Percentiles rank a stretch among this genome's conserved stretches.
phyloP scores from a whole-genome alignment of 139 green algal genomes.

The Chlamydomonas incerta region DNA sequence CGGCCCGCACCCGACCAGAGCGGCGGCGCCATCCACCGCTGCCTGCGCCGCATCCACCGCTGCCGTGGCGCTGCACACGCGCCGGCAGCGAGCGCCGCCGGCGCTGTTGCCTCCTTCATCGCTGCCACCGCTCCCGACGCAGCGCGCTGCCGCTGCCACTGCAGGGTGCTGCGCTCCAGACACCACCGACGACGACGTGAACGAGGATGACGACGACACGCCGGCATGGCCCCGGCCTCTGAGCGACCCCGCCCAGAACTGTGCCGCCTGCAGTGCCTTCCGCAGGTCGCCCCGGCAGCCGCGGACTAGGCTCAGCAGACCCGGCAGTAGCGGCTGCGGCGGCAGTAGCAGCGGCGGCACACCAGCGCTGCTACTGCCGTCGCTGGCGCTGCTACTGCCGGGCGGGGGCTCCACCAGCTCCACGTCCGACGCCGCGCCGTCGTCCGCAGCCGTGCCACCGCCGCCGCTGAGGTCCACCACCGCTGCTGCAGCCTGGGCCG shows the following conservation, averaged over 20 bases:
- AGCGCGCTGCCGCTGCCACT: too few relatives aligned
- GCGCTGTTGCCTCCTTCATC: too few relatives aligned
- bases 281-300: slow-evolving; percentile 23
- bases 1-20: not conserved
- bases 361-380: not conserved
- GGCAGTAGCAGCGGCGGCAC: not conserved
- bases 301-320: slow-evolving; percentile 10
- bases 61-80: too few relatives aligned
- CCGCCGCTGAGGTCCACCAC: not conserved
- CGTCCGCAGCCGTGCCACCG: not conserved
- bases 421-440: not conserved
- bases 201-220: too few relatives aligned
- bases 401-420: not conserved
- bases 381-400: too few relatives aligned
- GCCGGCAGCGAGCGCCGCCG: not conserved
- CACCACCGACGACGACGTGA: too few relatives aligned
- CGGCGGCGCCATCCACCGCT: not conserved
- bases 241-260: slow-evolving; percentile 32
- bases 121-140: not conserved
- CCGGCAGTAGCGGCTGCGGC: not conserved
- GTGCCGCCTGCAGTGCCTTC: not conserved
- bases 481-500: not conserved
- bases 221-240: not conserved
- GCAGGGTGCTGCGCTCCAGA: too few relatives aligned
- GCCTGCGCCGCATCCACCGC: not conserved